Evolutionary conservation across 805 yeast genomes (phyloP).

Genomic region (Kurtzmaniella cleridarum): DNA sequence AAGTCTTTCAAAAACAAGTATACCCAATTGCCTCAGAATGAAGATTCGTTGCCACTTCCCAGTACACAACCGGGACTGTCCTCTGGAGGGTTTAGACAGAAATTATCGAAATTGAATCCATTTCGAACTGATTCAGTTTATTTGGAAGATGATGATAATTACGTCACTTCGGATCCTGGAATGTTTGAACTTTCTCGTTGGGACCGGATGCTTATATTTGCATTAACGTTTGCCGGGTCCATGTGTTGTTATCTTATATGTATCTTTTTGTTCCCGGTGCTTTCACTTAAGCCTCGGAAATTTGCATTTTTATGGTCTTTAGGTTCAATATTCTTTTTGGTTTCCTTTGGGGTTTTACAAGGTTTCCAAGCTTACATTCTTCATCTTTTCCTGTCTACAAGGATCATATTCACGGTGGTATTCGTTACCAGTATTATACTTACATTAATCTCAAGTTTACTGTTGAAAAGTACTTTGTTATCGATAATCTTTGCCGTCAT

Average conservation of each 20-base stretch:
- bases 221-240: conserved; percentile 38
- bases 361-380: conserved; percentile 36
- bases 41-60: conserved; percentile 35
- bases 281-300: conserved; percentile 38
- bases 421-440: conserved; percentile 34
- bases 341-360: conserved; percentile 42
- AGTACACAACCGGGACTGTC: conserved; percentile 14
- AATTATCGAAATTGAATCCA: conserved; percentile 34
- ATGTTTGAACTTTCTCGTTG: conserved; percentile 38
- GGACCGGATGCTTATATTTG: conserved; percentile 44
- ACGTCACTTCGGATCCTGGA: conserved; percentile 41
- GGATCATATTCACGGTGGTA: conserved; percentile 33
- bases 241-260: conserved; percentile 37
- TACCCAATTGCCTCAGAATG: conserved; percentile 28
- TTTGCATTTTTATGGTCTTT: conserved; percentile 44
- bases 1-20: conserved; percentile 26
- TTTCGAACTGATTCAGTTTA: conserved; percentile 32
- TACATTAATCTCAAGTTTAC: conserved; percentile 33
- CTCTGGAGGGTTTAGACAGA: conserved; percentile 14
- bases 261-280: conserved; percentile 38
- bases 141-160: conserved; percentile 37
- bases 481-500: conserved; percentile 37
- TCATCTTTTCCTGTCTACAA: conserved; percentile 37
- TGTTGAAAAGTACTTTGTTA: conserved; percentile 31
- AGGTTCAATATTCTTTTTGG: conserved; percentile 41